Conservation (phyloP, 371 early-diverging fungal species). For the Actinomucor elegans region DNA sequence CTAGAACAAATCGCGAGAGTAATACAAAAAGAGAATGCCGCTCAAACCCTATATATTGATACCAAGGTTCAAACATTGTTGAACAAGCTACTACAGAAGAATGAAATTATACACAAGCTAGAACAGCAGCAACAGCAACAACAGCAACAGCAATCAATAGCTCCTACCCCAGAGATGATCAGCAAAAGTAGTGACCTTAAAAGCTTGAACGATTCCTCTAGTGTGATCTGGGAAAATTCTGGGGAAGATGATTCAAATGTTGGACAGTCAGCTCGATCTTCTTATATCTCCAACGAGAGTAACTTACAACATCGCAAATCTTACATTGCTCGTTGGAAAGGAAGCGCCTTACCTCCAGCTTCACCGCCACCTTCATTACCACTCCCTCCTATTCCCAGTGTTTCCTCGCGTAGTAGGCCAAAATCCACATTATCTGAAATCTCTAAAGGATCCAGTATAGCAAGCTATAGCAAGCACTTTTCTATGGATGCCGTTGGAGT, state of each 20-base stretch:
- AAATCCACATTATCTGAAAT: conserved; percentile 8
- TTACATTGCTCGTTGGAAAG: conserved; percentile 19
- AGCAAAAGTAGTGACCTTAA: neutral
- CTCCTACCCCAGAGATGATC: neutral
- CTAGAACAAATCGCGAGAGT: conserved; percentile 1
- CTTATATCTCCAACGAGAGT: neutral
- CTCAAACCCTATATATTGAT: conserved; percentile 18
- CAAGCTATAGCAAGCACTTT: conserved; percentile 2
- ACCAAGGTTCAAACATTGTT: conserved; percentile 16
- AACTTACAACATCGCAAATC: neutral
- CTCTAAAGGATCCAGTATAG: neutral
- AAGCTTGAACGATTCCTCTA: neutral
- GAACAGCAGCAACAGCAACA: conserved; percentile 5
- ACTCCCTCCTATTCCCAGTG: conserved; percentile 23
- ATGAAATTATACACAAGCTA: conserved; percentile 6
- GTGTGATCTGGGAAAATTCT: neutral
- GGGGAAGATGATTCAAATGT: neutral
- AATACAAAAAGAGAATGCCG: conserved; percentile 11
- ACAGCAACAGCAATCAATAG: neutral
- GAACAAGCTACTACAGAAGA: conserved; percentile 3
- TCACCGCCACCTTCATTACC: conserved; percentile 27
- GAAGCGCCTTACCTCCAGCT: conserved; percentile 18
- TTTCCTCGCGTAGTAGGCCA: neutral
- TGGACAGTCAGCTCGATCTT: conserved; percentile 12
- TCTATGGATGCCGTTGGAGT: conserved; percentile 20